Percentiles rank a stretch among this genome's conserved stretches.
phyloP scores from a whole-genome alignment of 2,329 filamentous ascomycete genomes.

The Penicillium palitans region DNA sequence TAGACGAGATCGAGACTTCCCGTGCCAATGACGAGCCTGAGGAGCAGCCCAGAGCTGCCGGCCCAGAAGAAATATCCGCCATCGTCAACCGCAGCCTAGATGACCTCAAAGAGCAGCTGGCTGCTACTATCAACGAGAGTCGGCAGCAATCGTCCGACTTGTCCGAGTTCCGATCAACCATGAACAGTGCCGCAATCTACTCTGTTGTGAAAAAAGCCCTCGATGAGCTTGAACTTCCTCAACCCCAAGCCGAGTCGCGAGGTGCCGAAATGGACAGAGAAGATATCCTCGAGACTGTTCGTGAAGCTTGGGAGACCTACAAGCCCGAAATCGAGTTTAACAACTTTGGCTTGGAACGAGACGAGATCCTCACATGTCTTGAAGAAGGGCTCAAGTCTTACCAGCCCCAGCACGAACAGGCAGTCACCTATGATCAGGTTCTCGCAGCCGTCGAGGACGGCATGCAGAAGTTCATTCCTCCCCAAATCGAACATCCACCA shows the following conservation, averaged over 20 bases:
- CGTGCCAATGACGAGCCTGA: constrained; percentile 45
- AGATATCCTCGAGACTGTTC: constrained; percentile 81
- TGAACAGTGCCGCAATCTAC: constrained; percentile 84
- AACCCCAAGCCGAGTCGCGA: constrained; percentile 56
- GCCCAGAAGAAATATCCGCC: constrained; percentile 69
- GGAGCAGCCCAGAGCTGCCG: constrained; percentile 51
- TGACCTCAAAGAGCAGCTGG: constrained; percentile 82
- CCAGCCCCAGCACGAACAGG: constrained; percentile 52
- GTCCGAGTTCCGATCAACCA: constrained; percentile 59
- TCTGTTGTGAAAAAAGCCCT: constrained; percentile 76
- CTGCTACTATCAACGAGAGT: constrained; percentile 74
- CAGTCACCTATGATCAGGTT: constrained; percentile 78
- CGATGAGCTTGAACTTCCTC: constrained; percentile 58
- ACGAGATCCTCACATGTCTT: constrained; percentile 84
- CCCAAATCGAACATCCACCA: constrained; percentile 67
- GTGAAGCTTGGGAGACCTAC: constrained; percentile 89
- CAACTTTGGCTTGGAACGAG: constrained; percentile 83
- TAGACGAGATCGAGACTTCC: constrained; percentile 60
- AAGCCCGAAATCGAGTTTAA: constrained; percentile 91
- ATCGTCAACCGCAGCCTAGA: constrained; percentile 79
- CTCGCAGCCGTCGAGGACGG: constrained; percentile 83
- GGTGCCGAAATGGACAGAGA: constrained; percentile 66
- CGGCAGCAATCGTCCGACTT: constrained; percentile 67
- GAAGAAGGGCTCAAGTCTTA: constrained; percentile 83
- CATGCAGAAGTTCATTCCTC: constrained; percentile 75